Percentiles rank a stretch among this genome's conserved stretches.
phyloP scores from a whole-genome alignment of 148 eudicot species.

The Silene uniflora region DNA sequence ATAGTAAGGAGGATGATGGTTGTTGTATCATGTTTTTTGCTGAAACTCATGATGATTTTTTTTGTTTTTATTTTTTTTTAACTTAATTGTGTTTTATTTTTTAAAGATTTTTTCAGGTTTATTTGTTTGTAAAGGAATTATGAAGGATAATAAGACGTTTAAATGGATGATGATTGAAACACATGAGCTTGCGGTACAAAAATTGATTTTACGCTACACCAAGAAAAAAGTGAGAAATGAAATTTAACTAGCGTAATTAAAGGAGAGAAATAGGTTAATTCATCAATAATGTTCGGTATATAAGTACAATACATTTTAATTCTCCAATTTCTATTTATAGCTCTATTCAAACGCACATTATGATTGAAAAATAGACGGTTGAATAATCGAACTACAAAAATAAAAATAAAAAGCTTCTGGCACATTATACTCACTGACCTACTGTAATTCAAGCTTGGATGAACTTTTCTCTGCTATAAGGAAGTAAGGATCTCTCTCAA shows the following conservation, averaged over 20 bases:
- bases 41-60: conserved; percentile 2
- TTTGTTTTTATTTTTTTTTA: neutral
- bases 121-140: neutral
- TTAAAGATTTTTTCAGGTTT: neutral
- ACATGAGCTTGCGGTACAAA: neutral
- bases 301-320: neutral
- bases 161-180: neutral
- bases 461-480: too few relatives aligned
- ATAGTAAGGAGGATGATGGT: conserved; percentile 20
- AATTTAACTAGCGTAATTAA: neutral
- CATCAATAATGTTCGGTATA: neutral
- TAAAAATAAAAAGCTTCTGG: too few relatives aligned
- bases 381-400: too few relatives aligned
- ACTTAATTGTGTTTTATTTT: neutral
- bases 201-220: neutral
- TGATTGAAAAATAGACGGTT: neutral
- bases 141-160: conserved; percentile 15
- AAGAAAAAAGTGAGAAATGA: neutral
- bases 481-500: neutral
- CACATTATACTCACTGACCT: too few relatives aligned
- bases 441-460: too few relatives aligned
- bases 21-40: neutral
- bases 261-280: neutral
- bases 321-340: neutral
- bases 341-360: neutral